Conservation (phyloP, 2,329 filamentous ascomycete genomes). For the Neonectria ditissima region DNA sequence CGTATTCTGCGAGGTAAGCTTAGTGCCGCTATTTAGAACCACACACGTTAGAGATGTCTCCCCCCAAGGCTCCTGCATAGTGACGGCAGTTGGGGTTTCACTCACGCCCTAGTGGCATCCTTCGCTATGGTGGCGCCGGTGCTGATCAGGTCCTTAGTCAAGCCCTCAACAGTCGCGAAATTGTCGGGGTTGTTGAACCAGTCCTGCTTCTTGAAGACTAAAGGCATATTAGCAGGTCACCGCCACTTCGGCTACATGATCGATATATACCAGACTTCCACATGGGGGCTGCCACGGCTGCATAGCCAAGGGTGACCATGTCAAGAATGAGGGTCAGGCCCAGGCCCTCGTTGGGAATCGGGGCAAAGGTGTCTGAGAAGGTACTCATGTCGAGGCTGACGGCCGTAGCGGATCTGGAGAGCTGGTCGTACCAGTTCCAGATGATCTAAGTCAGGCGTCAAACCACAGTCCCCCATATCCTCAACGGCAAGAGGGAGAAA, state of each 20-base stretch:
- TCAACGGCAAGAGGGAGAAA: neutral
- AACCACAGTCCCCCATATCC: neutral
- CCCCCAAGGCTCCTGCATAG: neutral
- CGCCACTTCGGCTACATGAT: neutral
- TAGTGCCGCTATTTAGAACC: neutral
- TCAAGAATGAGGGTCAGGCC: slow-evolving; percentile 9
- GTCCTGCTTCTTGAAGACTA: slow-evolving; percentile 17
- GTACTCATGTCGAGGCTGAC: neutral
- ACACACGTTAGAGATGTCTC: neutral
- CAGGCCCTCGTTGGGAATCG: slow-evolving; percentile 8
- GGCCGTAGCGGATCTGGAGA: neutral
- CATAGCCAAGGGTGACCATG: slow-evolving; percentile 16
- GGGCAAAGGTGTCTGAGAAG: slow-evolving; percentile 8
- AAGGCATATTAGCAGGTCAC: neutral
- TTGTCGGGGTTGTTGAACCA: slow-evolving; percentile 11
- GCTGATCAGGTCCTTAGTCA: slow-evolving; percentile 13
- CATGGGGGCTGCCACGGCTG: slow-evolving; percentile 1
- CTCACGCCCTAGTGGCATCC: slow-evolving; percentile 6
- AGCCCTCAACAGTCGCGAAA: neutral
- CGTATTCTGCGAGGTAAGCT: slow-evolving; percentile 14
- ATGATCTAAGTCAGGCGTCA: neutral
- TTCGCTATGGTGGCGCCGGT: slow-evolving; percentile 8
- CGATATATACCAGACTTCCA: slow-evolving; percentile 5
- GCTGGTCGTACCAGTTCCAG: slow-evolving; percentile 15
- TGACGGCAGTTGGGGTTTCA: neutral